These are phyloP conservation scores for Xerocomellus dryophilus DNA, from an alignment of 768 basidiomycete genomes.

Conservation along the genomic window DNA sequence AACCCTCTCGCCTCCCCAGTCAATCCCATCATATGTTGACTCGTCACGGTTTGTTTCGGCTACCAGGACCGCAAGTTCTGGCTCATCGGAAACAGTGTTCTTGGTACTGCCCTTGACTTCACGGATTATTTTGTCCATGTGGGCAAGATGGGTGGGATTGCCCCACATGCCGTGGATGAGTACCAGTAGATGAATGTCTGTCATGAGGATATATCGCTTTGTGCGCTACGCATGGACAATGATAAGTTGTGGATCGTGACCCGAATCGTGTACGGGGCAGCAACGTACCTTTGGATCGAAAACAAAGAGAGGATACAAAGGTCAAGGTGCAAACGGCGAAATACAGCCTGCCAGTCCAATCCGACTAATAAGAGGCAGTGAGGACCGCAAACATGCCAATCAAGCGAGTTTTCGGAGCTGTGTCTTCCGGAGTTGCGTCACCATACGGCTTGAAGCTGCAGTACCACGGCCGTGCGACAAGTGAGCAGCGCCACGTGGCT, in stretches of 20 bases:
- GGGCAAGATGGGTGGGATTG: conserved; percentile 59
- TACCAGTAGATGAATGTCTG: conserved; percentile 40
- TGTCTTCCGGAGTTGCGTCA: neutral
- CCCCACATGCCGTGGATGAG: conserved; percentile 79
- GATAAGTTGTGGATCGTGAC: neutral
- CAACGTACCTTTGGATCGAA: conserved; percentile 2
- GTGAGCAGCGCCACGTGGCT: neutral
- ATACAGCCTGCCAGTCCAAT: neutral
- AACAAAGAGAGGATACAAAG: neutral
- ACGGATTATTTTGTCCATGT: conserved; percentile 50
- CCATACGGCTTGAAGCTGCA: neutral
- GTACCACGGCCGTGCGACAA: neutral
- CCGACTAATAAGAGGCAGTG: neutral
- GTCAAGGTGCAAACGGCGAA: conserved; percentile 7
- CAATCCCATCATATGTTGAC: conserved; percentile 78
- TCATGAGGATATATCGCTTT: conserved; percentile 18
- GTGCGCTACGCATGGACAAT: neutral
- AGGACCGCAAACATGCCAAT: conserved; percentile 1
- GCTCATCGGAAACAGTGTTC: conserved; percentile 29
- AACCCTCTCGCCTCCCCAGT: conserved; percentile 80
- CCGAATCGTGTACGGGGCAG: neutral
- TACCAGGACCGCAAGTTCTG: conserved; percentile 58
- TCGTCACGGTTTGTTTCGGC: conserved; percentile 64
- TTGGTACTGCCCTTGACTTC: conserved; percentile 38
- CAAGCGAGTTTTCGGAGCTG: neutral